phyloP scores from a whole-genome alignment of 371 early-diverging fungal species.

The Smittium culicis region DNA sequence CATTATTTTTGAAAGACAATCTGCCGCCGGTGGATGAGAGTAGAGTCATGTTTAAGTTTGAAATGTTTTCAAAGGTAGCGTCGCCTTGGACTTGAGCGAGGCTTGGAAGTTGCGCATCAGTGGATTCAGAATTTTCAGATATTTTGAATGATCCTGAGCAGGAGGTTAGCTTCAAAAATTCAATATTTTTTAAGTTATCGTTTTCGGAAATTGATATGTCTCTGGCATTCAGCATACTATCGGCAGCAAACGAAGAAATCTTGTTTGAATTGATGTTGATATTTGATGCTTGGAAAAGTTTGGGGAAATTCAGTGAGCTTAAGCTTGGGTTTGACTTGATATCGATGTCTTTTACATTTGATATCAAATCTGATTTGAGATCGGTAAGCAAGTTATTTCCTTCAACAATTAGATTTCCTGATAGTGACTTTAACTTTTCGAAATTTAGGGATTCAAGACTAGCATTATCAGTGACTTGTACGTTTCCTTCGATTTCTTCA shows the following conservation, averaged over 20 bases:
- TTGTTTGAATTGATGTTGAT: neutral
- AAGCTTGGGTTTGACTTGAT: neutral
- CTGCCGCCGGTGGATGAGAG: neutral
- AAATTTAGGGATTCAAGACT: neutral
- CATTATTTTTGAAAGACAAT: neutral
- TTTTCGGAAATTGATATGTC: neutral
- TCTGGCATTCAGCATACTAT: neutral
- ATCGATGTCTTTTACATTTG: neutral
- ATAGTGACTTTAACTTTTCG: neutral
- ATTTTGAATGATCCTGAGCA: neutral
- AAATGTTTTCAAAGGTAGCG: neutral
- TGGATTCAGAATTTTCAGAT: neutral
- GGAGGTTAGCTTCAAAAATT: neutral
- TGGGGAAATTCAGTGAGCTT: neutral
- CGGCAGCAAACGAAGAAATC: neutral
- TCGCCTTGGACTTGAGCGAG: neutral
- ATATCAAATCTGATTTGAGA: neutral
- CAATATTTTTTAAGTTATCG: neutral
- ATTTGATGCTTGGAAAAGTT: neutral
- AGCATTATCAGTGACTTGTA: neutral
- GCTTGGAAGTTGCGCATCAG: neutral
- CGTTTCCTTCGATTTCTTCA: constrained; percentile 1
- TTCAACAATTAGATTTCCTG: neutral
- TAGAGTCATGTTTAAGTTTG: neutral
- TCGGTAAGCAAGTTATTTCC: neutral